Evolutionary conservation across 208 protist species (phyloP).

Genomic region (Zelonia costaricensis): DNA sequence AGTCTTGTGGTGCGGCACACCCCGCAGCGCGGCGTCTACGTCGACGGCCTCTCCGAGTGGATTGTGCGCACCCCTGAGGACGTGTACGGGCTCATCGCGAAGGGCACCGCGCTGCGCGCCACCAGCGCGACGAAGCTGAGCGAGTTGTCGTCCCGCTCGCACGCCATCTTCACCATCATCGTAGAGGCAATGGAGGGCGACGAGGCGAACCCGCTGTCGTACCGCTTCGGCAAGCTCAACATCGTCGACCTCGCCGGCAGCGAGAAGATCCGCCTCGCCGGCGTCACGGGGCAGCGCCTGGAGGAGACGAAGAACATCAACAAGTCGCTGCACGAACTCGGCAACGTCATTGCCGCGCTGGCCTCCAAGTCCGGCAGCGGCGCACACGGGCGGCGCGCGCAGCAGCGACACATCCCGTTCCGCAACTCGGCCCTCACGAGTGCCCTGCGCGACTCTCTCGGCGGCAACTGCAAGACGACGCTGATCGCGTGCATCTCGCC

Average conservation of each 20-base stretch:
- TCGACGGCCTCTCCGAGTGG: constrained; percentile 92
- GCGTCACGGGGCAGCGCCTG: constrained; percentile 76
- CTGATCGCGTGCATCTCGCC: constrained; percentile 91
- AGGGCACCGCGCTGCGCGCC: constrained; percentile 59
- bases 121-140: constrained; percentile 92
- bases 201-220: constrained; percentile 41
- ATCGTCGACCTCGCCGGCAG: constrained; percentile 94
- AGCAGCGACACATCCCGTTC: constrained; percentile 90
- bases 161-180: constrained; percentile 94
- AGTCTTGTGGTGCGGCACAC: constrained; percentile 63
- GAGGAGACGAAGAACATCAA: constrained; percentile 93
- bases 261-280: constrained; percentile 85
- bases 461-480: constrained; percentile 96
- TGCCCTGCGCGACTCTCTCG: constrained; percentile 91
- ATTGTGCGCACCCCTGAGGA: constrained; percentile 87
- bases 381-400: constrained; percentile 49
- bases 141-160: constrained; percentile 93
- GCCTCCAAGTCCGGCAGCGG: constrained; percentile 67
- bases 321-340: constrained; percentile 87
- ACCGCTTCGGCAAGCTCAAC: constrained; percentile 75
- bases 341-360: constrained; percentile 89
- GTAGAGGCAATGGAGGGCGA: constrained; percentile 62
- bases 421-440: constrained; percentile 96
- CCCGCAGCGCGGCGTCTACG: constrained; percentile 87
- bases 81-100: constrained; percentile 90